phyloP scores from a whole-genome alignment of 2,329 filamentous ascomycete species.

The Neonectria hederae region DNA sequence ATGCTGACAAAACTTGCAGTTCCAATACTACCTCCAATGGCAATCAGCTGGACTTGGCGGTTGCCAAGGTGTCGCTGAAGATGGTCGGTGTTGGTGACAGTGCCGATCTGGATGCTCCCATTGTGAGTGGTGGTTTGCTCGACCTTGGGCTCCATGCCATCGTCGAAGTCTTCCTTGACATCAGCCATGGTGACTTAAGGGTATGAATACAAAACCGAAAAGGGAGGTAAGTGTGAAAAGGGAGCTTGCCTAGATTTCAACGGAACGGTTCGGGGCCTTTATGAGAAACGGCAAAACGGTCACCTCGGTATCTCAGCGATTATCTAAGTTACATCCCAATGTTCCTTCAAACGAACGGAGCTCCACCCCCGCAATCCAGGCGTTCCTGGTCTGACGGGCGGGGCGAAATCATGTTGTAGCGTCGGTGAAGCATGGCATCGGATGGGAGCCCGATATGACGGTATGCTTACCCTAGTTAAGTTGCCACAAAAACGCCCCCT shows the following conservation, averaged over 20 bases:
- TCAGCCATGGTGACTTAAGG: constrained; percentile 9
- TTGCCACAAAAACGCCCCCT: too few species aligned
- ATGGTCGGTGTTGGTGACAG: constrained; percentile 11
- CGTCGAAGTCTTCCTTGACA: constrained; percentile 19
- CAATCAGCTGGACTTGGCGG: constrained; percentile 29
- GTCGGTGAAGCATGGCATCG: neutral
- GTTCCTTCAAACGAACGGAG: neutral
- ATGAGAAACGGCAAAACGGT: neutral
- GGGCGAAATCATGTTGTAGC: neutral
- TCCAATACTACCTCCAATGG: constrained; percentile 29
- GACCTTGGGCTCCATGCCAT: constrained; percentile 17
- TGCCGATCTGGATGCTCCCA: constrained; percentile 19
- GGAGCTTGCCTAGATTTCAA: too few species aligned
- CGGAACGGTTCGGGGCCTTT: neutral
- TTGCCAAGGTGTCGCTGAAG: constrained; percentile 26
- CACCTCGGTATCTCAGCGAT: neutral
- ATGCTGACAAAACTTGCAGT: constrained; percentile 30
- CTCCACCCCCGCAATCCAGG: neutral
- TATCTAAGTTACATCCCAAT: neutral
- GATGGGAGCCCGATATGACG: neutral
- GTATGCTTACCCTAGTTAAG: neutral
- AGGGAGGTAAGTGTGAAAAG: neutral
- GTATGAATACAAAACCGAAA: neutral
- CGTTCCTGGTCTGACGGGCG: neutral
- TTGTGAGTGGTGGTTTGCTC: constrained; percentile 9